Conservation (phyloP, 208 protist species). For the Porcisia deanei region DNA sequence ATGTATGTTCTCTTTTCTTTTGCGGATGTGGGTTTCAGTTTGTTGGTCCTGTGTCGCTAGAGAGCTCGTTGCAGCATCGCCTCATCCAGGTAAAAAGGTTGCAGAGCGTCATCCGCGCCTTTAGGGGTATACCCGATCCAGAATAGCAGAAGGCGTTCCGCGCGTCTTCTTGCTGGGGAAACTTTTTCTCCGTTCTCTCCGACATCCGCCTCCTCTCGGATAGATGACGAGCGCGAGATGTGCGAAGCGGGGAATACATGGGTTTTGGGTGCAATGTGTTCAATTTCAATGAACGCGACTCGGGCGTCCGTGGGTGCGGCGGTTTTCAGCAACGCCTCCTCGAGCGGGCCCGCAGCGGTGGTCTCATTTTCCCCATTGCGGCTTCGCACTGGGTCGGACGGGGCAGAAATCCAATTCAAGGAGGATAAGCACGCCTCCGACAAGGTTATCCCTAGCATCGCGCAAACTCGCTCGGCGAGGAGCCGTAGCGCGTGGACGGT, state of each 20-base stretch:
- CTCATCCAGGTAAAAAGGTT: slow-evolving; percentile 76
- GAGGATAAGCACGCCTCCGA: slow-evolving; percentile 44
- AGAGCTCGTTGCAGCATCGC: background rate
- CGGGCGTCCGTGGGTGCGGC: background rate
- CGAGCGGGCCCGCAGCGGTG: background rate
- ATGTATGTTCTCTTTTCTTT: background rate
- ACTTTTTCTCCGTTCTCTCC: background rate
- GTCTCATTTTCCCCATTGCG: background rate
- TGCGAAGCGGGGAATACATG: slow-evolving; percentile 18
- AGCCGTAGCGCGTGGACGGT: slow-evolving; percentile 51
- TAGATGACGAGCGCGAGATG: background rate
- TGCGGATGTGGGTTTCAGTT: background rate
- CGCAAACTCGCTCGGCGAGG: slow-evolving; percentile 46
- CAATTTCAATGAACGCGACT: slow-evolving; percentile 31
- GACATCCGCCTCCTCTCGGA: slow-evolving; percentile 2
- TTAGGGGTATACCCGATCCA: slow-evolving; percentile 77
- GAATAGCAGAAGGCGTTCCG: slow-evolving; percentile 74
- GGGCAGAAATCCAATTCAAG: slow-evolving; percentile 5
- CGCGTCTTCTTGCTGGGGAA: slow-evolving; percentile 15
- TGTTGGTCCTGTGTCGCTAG: background rate
- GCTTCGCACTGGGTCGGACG: too few relatives aligned
- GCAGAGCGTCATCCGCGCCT: slow-evolving; percentile 30
- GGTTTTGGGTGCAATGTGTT: slow-evolving; percentile 14
- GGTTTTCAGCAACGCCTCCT: background rate
- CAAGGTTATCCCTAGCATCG: slow-evolving; percentile 56